Conservation (phyloP, 1,284 basidiomycete genomes). For the Trichosporon ovoides region DNA sequence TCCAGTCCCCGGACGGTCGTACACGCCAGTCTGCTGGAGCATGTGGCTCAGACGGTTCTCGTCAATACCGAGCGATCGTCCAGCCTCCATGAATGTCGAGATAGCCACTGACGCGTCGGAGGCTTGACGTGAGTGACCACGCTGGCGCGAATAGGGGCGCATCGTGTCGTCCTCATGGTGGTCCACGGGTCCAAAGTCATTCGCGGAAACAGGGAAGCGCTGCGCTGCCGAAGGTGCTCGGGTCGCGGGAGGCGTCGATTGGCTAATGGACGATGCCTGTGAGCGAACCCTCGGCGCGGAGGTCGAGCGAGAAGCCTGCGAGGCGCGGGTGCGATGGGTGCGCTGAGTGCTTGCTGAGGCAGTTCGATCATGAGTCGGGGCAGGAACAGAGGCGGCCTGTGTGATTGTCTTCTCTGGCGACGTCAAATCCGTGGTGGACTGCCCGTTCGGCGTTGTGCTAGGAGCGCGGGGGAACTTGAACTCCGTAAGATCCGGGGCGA, state of each 20-base stretch:
- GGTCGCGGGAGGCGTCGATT: neutral
- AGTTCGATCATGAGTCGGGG: neutral
- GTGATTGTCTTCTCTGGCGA: neutral
- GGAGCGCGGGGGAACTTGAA: slow-evolving; percentile 4
- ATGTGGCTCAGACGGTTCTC: slow-evolving; percentile 37
- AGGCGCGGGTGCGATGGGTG: neutral
- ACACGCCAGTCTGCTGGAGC: slow-evolving; percentile 28
- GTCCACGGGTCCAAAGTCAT: neutral
- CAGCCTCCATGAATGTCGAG: slow-evolving; percentile 37
- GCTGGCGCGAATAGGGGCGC: neutral
- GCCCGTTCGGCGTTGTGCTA: neutral
- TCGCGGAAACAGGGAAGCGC: neutral
- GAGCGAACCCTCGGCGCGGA: neutral
- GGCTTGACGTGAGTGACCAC: slow-evolving; percentile 12
- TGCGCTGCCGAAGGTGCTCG: neutral
- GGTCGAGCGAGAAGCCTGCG: neutral
- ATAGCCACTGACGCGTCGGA: slow-evolving; percentile 29
- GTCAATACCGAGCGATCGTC: slow-evolving; percentile 37
- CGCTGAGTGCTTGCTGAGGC: neutral
- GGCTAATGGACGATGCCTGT: neutral
- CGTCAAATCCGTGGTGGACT: neutral
- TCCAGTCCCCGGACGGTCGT: slow-evolving; percentile 9
- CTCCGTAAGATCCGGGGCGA: neutral
- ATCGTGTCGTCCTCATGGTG: neutral
- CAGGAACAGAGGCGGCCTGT: too few species aligned